A percentile compares a stretch with the other conserved stretches of the same genome.
Evolutionary conservation across 345 rosid species (phyloP).

Genomic region (Bruguiera gymnorhiza): DNA sequence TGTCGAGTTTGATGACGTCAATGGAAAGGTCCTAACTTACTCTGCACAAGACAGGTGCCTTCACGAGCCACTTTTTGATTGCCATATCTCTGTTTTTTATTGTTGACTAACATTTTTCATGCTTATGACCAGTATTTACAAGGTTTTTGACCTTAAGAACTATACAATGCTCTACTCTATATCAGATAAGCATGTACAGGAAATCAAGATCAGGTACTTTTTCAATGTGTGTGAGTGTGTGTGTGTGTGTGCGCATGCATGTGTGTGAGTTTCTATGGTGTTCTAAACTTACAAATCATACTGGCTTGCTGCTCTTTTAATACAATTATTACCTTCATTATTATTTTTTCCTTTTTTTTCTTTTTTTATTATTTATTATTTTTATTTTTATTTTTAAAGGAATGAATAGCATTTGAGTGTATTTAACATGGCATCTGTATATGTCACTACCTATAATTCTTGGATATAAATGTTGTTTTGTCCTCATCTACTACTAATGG

Average conservation of each 20-base stretch:
- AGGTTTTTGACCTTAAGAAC: constrained; percentile 93
- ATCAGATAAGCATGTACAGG: constrained; percentile 84
- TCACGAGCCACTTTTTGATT: constrained; percentile 10
- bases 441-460: no score
- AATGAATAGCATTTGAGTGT: no score
- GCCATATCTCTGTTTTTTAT: constrained; percentile 18
- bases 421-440: no score
- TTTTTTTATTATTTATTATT: no score
- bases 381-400: no score
- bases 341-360: no score
- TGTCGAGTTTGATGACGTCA: constrained; percentile 99
- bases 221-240: constrained; percentile 18
- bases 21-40: constrained; percentile 92
- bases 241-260: no score
- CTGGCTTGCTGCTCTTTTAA: no score
- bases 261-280: neutral
- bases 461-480: no score
- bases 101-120: constrained; percentile 4
- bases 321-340: no score
- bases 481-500: neutral
- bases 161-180: constrained; percentile 89
- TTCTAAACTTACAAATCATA: neutral
- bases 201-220: constrained; percentile 88
- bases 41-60: constrained; percentile 86
- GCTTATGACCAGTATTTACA: constrained; percentile 64